These are phyloP conservation scores for Irpex sp. DNA, from an alignment of 1,284 basidiomycete species.

Conservation along the genomic window DNA sequence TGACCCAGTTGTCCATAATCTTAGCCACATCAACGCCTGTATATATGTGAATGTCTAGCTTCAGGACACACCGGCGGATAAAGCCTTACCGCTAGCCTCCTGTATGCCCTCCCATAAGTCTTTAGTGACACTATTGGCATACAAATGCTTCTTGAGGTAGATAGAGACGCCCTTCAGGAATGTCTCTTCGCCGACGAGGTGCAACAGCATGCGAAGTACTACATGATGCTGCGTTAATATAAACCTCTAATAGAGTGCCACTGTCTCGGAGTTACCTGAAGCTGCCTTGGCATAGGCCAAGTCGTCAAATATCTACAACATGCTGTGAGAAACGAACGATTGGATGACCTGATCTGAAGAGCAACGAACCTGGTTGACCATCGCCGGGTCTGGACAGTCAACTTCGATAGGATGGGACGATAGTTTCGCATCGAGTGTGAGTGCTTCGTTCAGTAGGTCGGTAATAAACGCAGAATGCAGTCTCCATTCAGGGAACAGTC, in stretches of 20 bases:
- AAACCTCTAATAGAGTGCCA: background rate
- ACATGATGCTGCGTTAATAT: conserved; percentile 7
- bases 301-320: conserved; percentile 74
- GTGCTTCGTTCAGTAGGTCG: conserved; percentile 59
- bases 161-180: conserved; percentile 88
- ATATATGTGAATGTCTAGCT: background rate
- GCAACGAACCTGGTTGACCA: conserved; percentile 68
- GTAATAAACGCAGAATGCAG: conserved; percentile 69
- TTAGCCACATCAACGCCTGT: conserved; percentile 70
- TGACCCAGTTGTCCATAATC: conserved; percentile 93
- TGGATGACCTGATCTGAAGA: too few relatives aligned
- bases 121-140: conserved; percentile 81
- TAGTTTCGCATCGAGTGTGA: conserved; percentile 83
- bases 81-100: conserved; percentile 57
- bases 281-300: conserved; percentile 88
- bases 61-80: background rate
- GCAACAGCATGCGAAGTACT: conserved; percentile 92
- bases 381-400: conserved; percentile 82
- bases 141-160: conserved; percentile 88
- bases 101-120: conserved; percentile 91
- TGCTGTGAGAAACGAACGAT: too few relatives aligned
- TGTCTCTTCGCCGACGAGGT: conserved; percentile 85
- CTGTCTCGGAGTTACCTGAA: conserved; percentile 42
- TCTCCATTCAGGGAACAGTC: conserved; percentile 78
- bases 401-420: conserved; percentile 97